Base-by-base conservation (phyloP, 495 filamentous ascomycete species). In the Glarea lozoyensis region DNA sequence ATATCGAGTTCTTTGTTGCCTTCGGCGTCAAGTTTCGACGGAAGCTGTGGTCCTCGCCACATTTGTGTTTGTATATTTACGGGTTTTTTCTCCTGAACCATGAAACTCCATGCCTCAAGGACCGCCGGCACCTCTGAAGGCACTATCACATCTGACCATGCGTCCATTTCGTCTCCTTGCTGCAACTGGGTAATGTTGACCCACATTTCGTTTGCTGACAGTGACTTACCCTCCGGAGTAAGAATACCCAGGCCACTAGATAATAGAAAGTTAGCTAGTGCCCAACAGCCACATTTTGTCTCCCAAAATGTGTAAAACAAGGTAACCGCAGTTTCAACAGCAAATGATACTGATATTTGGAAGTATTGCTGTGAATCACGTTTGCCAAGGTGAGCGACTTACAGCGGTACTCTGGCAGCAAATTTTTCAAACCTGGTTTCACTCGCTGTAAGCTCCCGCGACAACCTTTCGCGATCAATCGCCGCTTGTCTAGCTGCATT, bases 171-270 rank as follows among this genome's bases (percentile, higher is more conserved):
- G 59, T 55, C 3, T 51, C 50, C 7, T 62, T 62, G 42, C 66
- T 68, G 22, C 69, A 67, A 29, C 76, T 67, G 23, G 65, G 62
- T 1, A 70, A 72, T 30, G 46, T 77, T 70, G 57, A 75, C 79
- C 78, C 79, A 84, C 53, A 73, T 78, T 33, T 82, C 76, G 51
- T 85, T 85, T 45, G 72, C 78, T 51, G 78, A 83, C 11, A 66
- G 76, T 42, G 82, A 73, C 15, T 65, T 61, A 0, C 81, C 81
- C 21, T 61, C 44, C 1, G 71, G 63, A 45, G 79, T 66, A 36
- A 79, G 76, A 49, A 83, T 82, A 52, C 82, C 82, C 59, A 85
- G 67, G 10, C 81, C 81, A 2, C n/a, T n/a, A n/a, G n/a, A n/a
- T n/a, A n/a, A n/a, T n/a, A n/a, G n/a, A n/a, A n/a, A n/a, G n/a